Evolutionary conservation across 73 alveolate species (phyloP), one percentile per base, ranked within the genome.

Genomic region (Breviolum minutum): DNA sequence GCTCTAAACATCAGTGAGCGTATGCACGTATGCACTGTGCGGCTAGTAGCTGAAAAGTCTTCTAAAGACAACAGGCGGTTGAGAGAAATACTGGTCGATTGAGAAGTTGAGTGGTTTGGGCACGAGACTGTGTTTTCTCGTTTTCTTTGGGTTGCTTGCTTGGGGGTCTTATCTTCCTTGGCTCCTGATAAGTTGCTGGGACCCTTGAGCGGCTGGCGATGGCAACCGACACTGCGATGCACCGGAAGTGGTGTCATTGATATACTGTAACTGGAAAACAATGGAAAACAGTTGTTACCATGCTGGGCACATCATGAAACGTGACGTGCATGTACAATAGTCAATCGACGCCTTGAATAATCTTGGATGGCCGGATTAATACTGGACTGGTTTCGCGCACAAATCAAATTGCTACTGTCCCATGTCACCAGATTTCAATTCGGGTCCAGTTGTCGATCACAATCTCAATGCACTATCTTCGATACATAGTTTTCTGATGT

Each of bases 151-250:
- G 68, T 30, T 40, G 88, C 88, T 80, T 29, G 86, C 86, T 80
- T 80, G 64, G 88, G 54, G 88, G 88, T 80, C 88, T 80, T 80
- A 80, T 80, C 88, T 80, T 80, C 88, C 88, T 80, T 80, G 88
- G 88, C 88, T 27, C 88, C 88, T n/a, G 82, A 73, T n/a, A 66
- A 80, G n/a, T 48, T 63, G 88, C 88, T 32, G 88, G 54, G 88
- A 80, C 88, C 68, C 8, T 14, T 80, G 88, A 66, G 54, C 3
- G 54, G 69, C 17, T 6, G 62, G 88, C 88, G 30, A 17, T 20
- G 26, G 81, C 54, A 3, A 40, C 54, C 3, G 54, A 40, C 54
- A 40, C 54, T 40, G 54, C 54, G 54, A 40, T 40, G 54, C 54
- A 40, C 54, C 54, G 54, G 54, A 40, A 40, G 54, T 40, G 54